Base-by-base conservation (phyloP, 177 flowering plant genomes). In the Vitis hybrid region DNA sequence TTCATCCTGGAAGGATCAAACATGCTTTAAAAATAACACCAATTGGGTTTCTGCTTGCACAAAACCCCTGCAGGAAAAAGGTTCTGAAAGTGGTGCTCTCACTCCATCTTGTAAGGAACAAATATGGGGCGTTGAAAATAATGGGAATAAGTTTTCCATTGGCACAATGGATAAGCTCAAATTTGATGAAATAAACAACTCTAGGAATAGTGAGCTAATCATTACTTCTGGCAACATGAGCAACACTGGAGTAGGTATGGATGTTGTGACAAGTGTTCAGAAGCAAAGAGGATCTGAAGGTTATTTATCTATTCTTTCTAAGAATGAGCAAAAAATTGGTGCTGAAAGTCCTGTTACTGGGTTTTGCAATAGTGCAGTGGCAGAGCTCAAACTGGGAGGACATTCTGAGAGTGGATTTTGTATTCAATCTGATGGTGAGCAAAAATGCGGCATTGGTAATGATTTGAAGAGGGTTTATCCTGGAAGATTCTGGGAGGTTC, bases 131-230 rank as follows among this genome's bases (percentile, higher is more conserved):
- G 16, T 39, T 63, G 76, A 45, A 57, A 71, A 18, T 72, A 51
- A 66, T 64, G 10, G 20, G 65, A 68, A 71, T 56, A 58, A 64
- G 49, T 26, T 63, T 33, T 65, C 60, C 33, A 19, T 58, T 52
- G 60, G 62, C 22, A 55, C 75, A 10, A 45, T 70, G 22, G 67
- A 64, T 31, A 74, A 70, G 31, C 51, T 6, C 29, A 61, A 60
- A 67, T 13, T 55, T 53, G 48, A 69, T 66, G 74, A 70, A 65
- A 51, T 51, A 14, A 73, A 59, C 11, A 69, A 56, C 52, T 57
- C 72, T 33, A 61, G 73, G 67, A 75, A 71, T 64, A 69, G 51
- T 49, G 82, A 78, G 56, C 65, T 67, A 60, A 63, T 64, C 29
- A 78, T 65, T 66, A 69, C 72, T 50, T 75, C 65, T 60, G 78